Evolutionary conservation across 371 early-diverging fungal genomes (phyloP).

Genomic region (Neoconidiobolus thromboides): DNA sequence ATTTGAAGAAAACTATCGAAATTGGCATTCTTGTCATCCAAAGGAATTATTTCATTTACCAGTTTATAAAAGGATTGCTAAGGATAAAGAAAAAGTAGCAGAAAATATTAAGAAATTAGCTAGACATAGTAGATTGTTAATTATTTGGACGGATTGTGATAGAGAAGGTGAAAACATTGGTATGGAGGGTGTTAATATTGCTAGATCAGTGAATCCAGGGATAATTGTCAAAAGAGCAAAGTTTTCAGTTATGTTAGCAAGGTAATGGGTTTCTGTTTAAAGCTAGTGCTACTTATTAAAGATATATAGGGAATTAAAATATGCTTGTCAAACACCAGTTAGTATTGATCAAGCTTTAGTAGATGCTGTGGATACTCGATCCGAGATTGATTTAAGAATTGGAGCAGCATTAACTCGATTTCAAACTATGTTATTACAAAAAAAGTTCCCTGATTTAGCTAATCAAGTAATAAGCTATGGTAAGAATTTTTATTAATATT

Average conservation of each 20-base stretch:
- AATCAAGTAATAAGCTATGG: conserved; percentile 77
- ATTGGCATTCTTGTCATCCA: conserved; percentile 38
- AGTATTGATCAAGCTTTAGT: conserved; percentile 54
- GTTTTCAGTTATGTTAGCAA: conserved; percentile 59
- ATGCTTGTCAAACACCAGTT: conserved; percentile 57
- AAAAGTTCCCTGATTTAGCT: conserved; percentile 23
- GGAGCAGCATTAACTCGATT: conserved; percentile 95
- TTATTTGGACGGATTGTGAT: conserved; percentile 99
- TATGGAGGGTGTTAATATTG: conserved; percentile 54
- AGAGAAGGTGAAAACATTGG: conserved; percentile 99
- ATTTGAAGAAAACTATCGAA: conserved; percentile 32
- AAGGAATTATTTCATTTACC: conserved; percentile 42
- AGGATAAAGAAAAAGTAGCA: conserved; percentile 23
- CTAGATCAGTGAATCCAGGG: conserved; percentile 33
- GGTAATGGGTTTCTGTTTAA: conserved; percentile 13
- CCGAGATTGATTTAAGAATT: conserved; percentile 92
- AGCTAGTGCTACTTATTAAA: not conserved
- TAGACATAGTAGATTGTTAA: conserved; percentile 37
- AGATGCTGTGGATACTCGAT: conserved; percentile 80
- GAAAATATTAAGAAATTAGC: conserved; percentile 44
- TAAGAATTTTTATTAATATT: conserved; percentile 7
- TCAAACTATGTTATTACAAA: conserved; percentile 58
- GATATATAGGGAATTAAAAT: conserved; percentile 40
- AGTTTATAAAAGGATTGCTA: conserved; percentile 18
- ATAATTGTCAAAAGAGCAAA: conserved; percentile 53